Evolutionary conservation across 768 basidiomycete species (phyloP).

Genomic region (Podaxis sp.): DNA sequence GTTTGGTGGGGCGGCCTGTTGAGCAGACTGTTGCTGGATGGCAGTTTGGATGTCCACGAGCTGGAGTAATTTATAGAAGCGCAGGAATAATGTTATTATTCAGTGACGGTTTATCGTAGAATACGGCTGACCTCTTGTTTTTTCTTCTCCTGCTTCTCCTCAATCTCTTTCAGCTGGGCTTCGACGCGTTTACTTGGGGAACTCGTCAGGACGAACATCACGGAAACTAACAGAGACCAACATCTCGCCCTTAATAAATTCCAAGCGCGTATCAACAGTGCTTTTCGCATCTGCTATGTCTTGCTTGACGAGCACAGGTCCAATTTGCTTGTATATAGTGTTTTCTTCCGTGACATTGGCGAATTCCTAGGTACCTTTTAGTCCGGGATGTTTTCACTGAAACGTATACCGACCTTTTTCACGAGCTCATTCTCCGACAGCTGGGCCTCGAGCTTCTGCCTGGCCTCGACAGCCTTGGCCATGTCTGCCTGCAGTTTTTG

Average conservation of each 20-base stretch:
- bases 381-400: not conserved
- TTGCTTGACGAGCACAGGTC: constrained; percentile 88
- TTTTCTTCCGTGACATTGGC: constrained; percentile 68
- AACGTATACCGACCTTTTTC: constrained; percentile 58
- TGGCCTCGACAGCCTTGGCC: constrained; percentile 68
- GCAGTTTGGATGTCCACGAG: constrained; percentile 66
- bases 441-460: constrained; percentile 88
- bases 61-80: constrained; percentile 32
- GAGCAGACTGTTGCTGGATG: constrained; percentile 40
- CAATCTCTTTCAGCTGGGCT: constrained; percentile 74
- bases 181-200: constrained; percentile 70
- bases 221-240: constrained; percentile 33
- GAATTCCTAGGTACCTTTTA: constrained; percentile 68
- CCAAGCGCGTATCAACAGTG: constrained; percentile 87
- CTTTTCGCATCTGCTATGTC: constrained; percentile 82
- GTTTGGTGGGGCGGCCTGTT: constrained; percentile 18
- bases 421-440: constrained; percentile 90
- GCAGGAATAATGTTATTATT: not conserved
- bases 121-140: constrained; percentile 65
- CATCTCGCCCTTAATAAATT: constrained; percentile 90
- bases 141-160: constrained; percentile 75
- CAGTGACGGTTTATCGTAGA: constrained; percentile 2
- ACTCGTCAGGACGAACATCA: constrained; percentile 8
- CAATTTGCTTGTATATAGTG: constrained; percentile 86
- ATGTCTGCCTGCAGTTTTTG: constrained; percentile 81